Percentiles rank a stretch among this genome's conserved stretches.
Conservation (phyloP, 2,329 filamentous ascomycete species). For the Purpureocillium takamizusanense region DNA sequence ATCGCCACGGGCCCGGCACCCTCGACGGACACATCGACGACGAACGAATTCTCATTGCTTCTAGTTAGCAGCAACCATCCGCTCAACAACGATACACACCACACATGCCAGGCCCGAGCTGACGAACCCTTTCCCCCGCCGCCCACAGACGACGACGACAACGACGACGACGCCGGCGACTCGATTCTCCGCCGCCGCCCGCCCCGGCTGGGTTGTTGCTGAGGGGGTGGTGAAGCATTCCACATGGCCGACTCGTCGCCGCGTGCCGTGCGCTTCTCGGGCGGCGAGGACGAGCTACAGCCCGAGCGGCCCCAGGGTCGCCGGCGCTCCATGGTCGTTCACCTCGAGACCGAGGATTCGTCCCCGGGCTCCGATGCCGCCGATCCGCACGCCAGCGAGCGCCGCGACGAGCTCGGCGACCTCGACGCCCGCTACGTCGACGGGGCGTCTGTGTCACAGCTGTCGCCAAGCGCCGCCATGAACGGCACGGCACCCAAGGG, state of each 20-base stretch:
- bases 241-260: slow-evolving; percentile 40
- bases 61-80: too few relatives aligned
- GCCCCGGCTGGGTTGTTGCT: background rate
- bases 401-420: slow-evolving; percentile 37
- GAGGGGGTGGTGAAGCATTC: slow-evolving; percentile 1
- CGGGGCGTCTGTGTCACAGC: slow-evolving; percentile 30
- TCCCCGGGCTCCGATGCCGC: slow-evolving; percentile 16
- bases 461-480: slow-evolving; percentile 26
- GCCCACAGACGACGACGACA: too few relatives aligned
- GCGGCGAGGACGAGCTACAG: slow-evolving; percentile 33
- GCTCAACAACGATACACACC: too few relatives aligned
- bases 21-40: background rate
- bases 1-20: background rate
- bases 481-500: slow-evolving; percentile 30
- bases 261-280: slow-evolving; percentile 47
- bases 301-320: slow-evolving; percentile 31
- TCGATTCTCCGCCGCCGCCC: background rate
- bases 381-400: slow-evolving; percentile 37
- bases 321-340: slow-evolving; percentile 19
- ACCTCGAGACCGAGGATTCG: slow-evolving; percentile 15
- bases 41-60: too few relatives aligned
- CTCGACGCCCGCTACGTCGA: slow-evolving; percentile 34
- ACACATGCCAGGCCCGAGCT: slow-evolving; percentile 1
- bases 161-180: background rate
- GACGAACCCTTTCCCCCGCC: too few relatives aligned